Base-by-base conservation (phyloP, 2,329 filamentous ascomycete genomes). In the Diplodia sapinea region DNA sequence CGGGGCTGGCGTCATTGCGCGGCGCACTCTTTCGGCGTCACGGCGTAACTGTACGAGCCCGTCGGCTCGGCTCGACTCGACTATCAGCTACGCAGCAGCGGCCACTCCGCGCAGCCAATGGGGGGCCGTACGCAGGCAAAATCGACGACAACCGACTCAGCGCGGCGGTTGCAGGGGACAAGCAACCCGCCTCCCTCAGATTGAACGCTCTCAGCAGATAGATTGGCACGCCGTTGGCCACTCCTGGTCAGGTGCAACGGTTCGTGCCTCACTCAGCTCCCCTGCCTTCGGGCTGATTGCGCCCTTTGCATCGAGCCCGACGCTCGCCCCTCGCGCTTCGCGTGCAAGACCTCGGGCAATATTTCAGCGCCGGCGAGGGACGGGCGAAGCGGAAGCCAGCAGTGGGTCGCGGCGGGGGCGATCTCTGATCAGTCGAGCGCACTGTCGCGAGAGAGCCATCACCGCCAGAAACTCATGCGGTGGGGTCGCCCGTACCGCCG, bases 21-120 rank as follows among this genome's bases (percentile, higher is more conserved):
- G 61, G 51, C 51, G 50, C 51, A 51, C 52, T 51, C 64, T 50
- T 12, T 57, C 63, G 40, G 64, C 43, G 40, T 26, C 23, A 56
- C 63, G 40, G 64, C 43, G 40, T 26, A 33, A 56, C 57, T 66
- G 33, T 49, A 56, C 64, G 55, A 55, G 49, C 36, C 63, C 38
- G 52, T 66, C 64, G 64, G 64, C 64, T 66, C 64, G 64, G 52
- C 31, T 33, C 31, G 64, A 66, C 64, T 66, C 51, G 64, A 66
- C 64, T 66, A 51, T 47, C 64, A 57, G 64, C 55, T 49, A 49
- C 33, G 38, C 52, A 55, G 52, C 55, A 33, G 52, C 23, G 8
- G 31, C 12, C 57, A 47, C 38, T 29, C 61, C 29, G 59, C 43
- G 33, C 36, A 36, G 31, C 59, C 59, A 63, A 63, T 63, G 59